These are phyloP conservation scores for Trichoderma citrinoviride DNA, from an alignment of 2,329 filamentous ascomycete species.

Conservation along the genomic window DNA sequence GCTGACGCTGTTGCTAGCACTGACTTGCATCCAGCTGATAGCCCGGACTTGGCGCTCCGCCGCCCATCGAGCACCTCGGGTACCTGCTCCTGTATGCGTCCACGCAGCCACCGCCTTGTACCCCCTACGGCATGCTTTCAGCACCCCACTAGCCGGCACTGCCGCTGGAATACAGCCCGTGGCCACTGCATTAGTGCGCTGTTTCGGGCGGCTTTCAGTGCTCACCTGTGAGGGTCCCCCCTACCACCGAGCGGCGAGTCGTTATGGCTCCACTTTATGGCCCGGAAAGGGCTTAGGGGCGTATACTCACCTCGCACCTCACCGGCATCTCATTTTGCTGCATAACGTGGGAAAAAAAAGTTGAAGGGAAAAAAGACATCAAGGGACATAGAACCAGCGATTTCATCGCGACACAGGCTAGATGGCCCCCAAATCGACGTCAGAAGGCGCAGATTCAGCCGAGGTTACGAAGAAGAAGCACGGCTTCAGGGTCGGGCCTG, in stretches of 20 bases:
- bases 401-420: neutral
- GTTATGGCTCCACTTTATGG: neutral
- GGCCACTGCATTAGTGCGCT: neutral
- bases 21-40: neutral
- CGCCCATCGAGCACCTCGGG: neutral
- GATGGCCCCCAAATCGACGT: slow-evolving; percentile 37
- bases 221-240: slow-evolving; percentile 1
- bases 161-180: neutral
- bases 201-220: slow-evolving; percentile 10
- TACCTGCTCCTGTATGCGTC: neutral
- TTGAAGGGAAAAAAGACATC: neutral
- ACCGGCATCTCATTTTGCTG: slow-evolving; percentile 8
- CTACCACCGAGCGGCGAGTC: neutral
- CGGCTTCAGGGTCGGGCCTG: slow-evolving; percentile 83
- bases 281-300: neutral
- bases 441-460: slow-evolving; percentile 32
- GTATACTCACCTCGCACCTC: slow-evolving; percentile 15
- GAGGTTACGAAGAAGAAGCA: slow-evolving; percentile 56
- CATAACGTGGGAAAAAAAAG: neutral
- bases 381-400: neutral
- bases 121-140: neutral
- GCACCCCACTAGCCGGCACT: slow-evolving; percentile 8
- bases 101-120: neutral
- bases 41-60: too few relatives aligned
- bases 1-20: too few relatives aligned